These are phyloP conservation scores for Rhododendron ovatum DNA, from an alignment of 148 eudicot species.

Conservation along the genomic window DNA sequence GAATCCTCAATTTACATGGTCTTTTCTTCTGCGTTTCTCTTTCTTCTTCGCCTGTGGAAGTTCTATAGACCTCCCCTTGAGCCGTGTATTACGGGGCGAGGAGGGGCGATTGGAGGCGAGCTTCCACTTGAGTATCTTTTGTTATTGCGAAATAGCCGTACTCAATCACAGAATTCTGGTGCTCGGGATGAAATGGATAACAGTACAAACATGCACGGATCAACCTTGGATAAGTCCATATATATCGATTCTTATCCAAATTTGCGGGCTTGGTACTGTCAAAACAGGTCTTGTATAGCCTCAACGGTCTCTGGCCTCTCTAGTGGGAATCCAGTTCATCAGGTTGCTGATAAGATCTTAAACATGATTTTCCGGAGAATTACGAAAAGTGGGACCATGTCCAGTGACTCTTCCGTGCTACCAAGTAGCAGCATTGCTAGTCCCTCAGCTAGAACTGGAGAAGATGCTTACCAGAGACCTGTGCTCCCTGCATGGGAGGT, in stretches of 20 bases:
- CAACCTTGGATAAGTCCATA: slow-evolving; percentile 10
- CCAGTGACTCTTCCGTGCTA: slow-evolving; percentile 13
- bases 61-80: slow-evolving; percentile 26
- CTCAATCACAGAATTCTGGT: slow-evolving; percentile 1
- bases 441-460: slow-evolving; percentile 12
- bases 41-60: slow-evolving; percentile 31
- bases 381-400: slow-evolving; percentile 16
- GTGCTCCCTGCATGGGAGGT: slow-evolving; percentile 28
- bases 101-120: slow-evolving; percentile 20
- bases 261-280: slow-evolving; percentile 28
- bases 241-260: slow-evolving; percentile 29
- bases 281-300: slow-evolving; percentile 26
- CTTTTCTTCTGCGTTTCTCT: slow-evolving; percentile 29
- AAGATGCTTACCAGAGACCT: slow-evolving; percentile 20
- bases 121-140: slow-evolving; percentile 25
- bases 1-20: slow-evolving; percentile 21
- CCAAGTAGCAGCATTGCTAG: slow-evolving; percentile 7
- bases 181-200: neutral
- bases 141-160: slow-evolving; percentile 23
- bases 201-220: slow-evolving; percentile 9
- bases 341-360: slow-evolving; percentile 22
- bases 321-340: slow-evolving; percentile 27
- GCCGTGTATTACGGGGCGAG: slow-evolving; percentile 19
- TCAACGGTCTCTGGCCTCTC: slow-evolving; percentile 25
- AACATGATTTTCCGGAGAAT: slow-evolving; percentile 17